Base-by-base conservation (phyloP, 2,329 filamentous ascomycete genomes). In the Colletotrichum euphorbiae region DNA sequence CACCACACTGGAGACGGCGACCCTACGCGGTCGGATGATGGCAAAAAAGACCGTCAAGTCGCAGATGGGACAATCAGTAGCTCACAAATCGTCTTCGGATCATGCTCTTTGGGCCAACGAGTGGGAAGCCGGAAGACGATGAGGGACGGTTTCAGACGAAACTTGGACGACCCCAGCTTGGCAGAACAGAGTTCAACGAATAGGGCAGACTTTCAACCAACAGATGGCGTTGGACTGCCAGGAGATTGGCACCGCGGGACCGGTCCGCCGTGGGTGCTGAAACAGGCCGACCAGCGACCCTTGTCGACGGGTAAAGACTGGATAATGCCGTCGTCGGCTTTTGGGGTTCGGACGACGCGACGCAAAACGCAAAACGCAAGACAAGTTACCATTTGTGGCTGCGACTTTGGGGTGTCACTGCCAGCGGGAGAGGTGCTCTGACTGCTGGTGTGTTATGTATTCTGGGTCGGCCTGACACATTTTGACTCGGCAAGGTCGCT, bases 251-350 rank as follows among this genome's bases (percentile, higher is more conserved):
- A 42, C 65, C 48, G 54, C 61, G 65, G 65, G 61, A 60, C 65
- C 48, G 61, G 54, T 55, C 61, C 65, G 40, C 52, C 42, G 54
- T 65, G 48, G 54, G 54, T 68, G 61, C 54, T 62, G 55, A 68
- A 65, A 68, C 65, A 42, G 17, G 48, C 48, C 54, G 48, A 65
- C 65, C 40, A 50, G 54, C 54, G 54, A 65, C 65, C 65, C 65
- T 65, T 65, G 65, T 65, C 61, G 54, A 59, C 19, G 31, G 12
- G 33, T 13, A 24, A 51, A 21, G 57, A 40, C 55, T 12, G 33
- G 33, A 42, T 38, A 52, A 61, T 61, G 58, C 58, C 58, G 46
- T 60, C 17, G 58, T 60, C 17, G 46, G 46, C 19, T 15, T 56
- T 40, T 28, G 36, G 11, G 12, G n/a, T 17, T 12, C 21, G 28